phyloP scores from a whole-genome alignment of 2,329 filamentous ascomycete genomes.

The Aspergillus novofumigatus region DNA sequence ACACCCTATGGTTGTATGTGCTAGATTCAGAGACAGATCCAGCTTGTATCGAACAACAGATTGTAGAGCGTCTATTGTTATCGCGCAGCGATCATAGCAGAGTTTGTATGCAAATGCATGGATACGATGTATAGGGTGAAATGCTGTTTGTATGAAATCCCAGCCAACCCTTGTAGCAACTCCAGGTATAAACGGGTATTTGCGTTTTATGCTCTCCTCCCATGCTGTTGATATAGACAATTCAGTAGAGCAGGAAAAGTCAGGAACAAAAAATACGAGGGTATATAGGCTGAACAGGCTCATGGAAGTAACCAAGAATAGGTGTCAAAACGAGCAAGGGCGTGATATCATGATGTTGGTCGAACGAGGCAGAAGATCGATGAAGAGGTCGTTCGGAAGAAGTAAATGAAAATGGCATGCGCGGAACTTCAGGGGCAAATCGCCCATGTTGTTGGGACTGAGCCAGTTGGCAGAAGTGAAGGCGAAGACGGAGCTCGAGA shows the following conservation, averaged over 20 bases:
- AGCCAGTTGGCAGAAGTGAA: constrained; percentile 49
- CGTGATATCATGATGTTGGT: neutral
- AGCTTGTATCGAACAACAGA: too few relatives aligned
- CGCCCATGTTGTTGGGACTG: constrained; percentile 49
- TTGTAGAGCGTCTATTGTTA: too few relatives aligned
- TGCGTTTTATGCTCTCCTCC: neutral
- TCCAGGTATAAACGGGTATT: neutral
- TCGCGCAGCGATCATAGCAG: too few relatives aligned
- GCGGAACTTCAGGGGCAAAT: constrained; percentile 51
- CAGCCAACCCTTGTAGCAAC: neutral
- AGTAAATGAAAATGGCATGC: neutral
- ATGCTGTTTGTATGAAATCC: neutral
- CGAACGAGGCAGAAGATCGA: neutral
- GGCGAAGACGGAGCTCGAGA: constrained; percentile 32
- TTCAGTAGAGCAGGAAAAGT: neutral
- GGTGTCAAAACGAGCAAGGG: neutral
- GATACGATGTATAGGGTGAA: neutral
- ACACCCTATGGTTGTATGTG: too few relatives aligned
- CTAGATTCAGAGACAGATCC: too few relatives aligned
- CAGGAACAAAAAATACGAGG: neutral
- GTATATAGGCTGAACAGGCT: neutral
- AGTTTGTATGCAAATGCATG: neutral
- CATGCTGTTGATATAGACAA: neutral
- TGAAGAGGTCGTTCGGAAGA: neutral
- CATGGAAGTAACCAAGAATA: neutral